Percentiles rank a stretch among this genome's conserved stretches.
These are phyloP conservation scores for Hymenoscyphus fraxineus DNA, from an alignment of 2,329 filamentous ascomycete genomes.

Conservation along the genomic window DNA sequence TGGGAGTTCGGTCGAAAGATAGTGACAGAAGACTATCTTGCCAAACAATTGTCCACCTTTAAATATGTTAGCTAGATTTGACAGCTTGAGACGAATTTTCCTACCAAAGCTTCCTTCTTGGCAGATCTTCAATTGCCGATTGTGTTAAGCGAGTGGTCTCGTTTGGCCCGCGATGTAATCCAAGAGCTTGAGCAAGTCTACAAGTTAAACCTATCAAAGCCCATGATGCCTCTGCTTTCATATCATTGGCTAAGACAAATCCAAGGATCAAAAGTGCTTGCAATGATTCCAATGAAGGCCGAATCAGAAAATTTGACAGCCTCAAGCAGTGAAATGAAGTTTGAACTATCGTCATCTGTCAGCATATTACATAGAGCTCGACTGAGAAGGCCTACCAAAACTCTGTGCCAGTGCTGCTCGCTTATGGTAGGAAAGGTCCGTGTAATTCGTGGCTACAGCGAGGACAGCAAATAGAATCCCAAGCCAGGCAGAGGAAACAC, in stretches of 20 bases:
- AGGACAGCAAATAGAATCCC: conserved; percentile 63
- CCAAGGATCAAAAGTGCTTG: conserved; percentile 60
- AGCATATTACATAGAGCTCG: background rate
- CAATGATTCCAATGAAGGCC: conserved; percentile 62
- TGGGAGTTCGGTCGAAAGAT: conserved; percentile 63
- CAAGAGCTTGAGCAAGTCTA: conserved; percentile 61
- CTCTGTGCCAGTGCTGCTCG: conserved; percentile 38
- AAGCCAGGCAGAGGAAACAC: conserved; percentile 60
- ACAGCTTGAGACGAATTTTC: background rate
- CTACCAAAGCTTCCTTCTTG: conserved; percentile 33
- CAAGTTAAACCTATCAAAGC: conserved; percentile 61
- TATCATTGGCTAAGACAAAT: conserved; percentile 63
- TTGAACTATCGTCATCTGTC: conserved; percentile 25
- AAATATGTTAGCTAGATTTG: conserved; percentile 17
- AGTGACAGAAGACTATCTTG: conserved; percentile 63
- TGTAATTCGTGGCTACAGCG: conserved; percentile 63
- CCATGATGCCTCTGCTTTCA: conserved; percentile 68
- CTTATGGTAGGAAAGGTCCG: conserved; percentile 54
- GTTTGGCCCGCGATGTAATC: conserved; percentile 45
- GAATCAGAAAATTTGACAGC: conserved; percentile 59
- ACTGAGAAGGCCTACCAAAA: conserved; percentile 42
- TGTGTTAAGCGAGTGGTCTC: conserved; percentile 28
- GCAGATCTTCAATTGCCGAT: conserved; percentile 23
- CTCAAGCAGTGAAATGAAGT: conserved; percentile 60
- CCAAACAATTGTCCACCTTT: conserved; percentile 60